A percentile compares a stretch with the other conserved stretches of the same genome.
Evolutionary conservation across 345 rosid genomes (phyloP).

Genomic region (Isatis tinctoria): DNA sequence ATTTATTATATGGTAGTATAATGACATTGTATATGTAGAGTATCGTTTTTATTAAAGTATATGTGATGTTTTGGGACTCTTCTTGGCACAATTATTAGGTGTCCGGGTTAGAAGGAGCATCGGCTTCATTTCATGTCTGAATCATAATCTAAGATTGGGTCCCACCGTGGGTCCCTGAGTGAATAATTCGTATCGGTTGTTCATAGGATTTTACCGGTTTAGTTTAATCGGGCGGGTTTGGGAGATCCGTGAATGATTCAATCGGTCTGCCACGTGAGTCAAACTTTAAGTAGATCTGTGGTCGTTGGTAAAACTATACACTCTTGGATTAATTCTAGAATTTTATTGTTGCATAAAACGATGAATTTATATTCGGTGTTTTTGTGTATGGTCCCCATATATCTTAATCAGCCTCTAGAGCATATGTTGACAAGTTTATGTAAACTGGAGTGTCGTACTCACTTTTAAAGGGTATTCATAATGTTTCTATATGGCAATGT

Average conservation of each 20-base stretch:
- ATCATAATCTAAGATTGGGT: constrained; percentile 15
- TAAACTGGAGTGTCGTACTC: neutral
- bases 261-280: constrained; percentile 34
- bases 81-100: constrained; percentile 28
- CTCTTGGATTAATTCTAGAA: neutral
- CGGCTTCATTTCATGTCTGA: constrained; percentile 17
- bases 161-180: constrained; percentile 1
- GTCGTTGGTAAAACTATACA: neutral
- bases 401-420: constrained; percentile 7
- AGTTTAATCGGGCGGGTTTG: constrained; percentile 9
- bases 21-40: neutral
- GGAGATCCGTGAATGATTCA: constrained; percentile 28
- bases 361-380: neutral
- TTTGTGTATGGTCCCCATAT: constrained; percentile 1
- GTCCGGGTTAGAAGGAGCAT: constrained; percentile 22
- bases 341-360: neutral
- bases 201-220: constrained; percentile 25
- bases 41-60: neutral
- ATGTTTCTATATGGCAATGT: neutral
- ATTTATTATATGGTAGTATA: neutral
- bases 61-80: constrained; percentile 14
- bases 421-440: constrained; percentile 13
- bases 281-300: constrained; percentile 5
- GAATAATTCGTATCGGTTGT: constrained; percentile 17
- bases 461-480: neutral